Base-by-base conservation (phyloP, 1,284 basidiomycete species). In the Irpex sp. region DNA sequence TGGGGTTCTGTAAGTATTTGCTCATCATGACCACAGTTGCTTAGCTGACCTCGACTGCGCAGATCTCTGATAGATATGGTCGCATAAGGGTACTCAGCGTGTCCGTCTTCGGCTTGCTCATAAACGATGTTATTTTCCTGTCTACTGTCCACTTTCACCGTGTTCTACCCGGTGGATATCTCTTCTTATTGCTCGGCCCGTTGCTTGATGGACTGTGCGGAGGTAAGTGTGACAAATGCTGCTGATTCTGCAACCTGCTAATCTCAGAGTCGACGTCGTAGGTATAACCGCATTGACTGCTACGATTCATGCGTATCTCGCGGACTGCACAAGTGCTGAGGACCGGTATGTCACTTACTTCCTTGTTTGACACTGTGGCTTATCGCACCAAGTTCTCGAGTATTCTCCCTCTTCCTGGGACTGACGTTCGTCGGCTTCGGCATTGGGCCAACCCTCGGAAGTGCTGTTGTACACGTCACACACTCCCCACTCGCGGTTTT, bases 61-160 rank as follows among this genome's bases (percentile, higher is more conserved):
- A 92, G 84, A 82, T 91, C 26, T 94, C 93, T 0, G 96, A 97
- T 73, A 82, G 91, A 15, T 76, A 83, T 68, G 96, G 96, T 9
- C 86, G 96, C 31, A 86, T 83, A 0, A 78, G 75, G 31, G 81
- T 94, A 58, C 75, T 97, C 72, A 80, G 85, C 6, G 75, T 91
- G 37, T 83, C 86, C 5, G 74, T 88, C 58, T 55, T 86, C 5
- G 92, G 93, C 5, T 71, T 91, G 5, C 73, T 96, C 31, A 64
- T 87, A 51, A 85, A 82, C 68, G 91, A 94, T 68, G 68, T 85
- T 31, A 85, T 79, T 65, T 89, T 94, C 69, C 81, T 95, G 59
- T 70, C 88, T 59, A 88, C 92, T 7, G 80, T 85, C 37, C 79
- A 77, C 58, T 89, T 83, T 73, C 84, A 84, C 40, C 76, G 84